Conservation (phyloP, 2,329 filamentous ascomycete genomes). For the Verticillium nubilum region DNA sequence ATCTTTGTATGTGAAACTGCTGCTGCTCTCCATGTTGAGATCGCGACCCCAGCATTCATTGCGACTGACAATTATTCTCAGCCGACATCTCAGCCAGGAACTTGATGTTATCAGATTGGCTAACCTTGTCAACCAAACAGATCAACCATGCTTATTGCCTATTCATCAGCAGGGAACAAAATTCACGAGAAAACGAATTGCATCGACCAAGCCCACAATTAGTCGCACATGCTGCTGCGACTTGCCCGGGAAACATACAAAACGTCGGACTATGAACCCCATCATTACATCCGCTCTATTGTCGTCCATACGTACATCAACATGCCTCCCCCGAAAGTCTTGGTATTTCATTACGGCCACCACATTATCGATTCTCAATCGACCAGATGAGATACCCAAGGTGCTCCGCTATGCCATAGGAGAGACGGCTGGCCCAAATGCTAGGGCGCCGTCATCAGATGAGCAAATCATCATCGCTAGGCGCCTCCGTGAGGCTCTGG, state of each 20-base stretch:
- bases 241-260: not conserved
- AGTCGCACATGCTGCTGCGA: too few relatives aligned
- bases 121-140: too few relatives aligned
- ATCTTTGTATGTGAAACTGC: too few relatives aligned
- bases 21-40: too few relatives aligned
- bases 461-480: slow-evolving; percentile 37
- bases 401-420: slow-evolving; percentile 37
- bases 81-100: too few relatives aligned
- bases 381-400: slow-evolving; percentile 39
- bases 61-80: too few relatives aligned
- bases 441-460: slow-evolving; percentile 19
- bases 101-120: too few relatives aligned
- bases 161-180: too few relatives aligned
- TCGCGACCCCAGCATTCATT: too few relatives aligned
- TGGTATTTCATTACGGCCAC: slow-evolving; percentile 45
- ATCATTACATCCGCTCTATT: slow-evolving; percentile 36
- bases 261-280: slow-evolving; percentile 13
- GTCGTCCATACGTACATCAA: slow-evolving; percentile 30
- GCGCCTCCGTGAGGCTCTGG: slow-evolving; percentile 41
- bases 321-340: slow-evolving; percentile 34
- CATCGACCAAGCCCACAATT: too few relatives aligned
- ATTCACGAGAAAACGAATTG: too few relatives aligned
- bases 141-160: too few relatives aligned
- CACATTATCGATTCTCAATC: slow-evolving; percentile 40
- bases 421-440: slow-evolving; percentile 16